These are phyloP conservation scores for Picea mariana DNA, from an alignment of 83 land plant species.

Conservation along the genomic window DNA sequence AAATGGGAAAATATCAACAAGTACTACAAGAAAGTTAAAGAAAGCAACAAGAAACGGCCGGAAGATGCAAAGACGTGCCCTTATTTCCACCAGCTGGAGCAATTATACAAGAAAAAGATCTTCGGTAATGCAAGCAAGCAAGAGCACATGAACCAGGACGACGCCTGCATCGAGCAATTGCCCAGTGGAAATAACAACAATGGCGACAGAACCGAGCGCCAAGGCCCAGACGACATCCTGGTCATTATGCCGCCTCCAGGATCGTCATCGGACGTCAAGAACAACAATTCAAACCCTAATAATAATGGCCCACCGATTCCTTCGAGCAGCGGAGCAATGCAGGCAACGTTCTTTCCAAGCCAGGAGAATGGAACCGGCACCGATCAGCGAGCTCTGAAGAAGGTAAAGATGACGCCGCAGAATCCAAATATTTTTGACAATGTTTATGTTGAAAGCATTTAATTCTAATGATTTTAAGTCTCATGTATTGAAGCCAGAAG, in stretches of 20 bases:
- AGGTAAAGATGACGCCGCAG: slow-evolving; percentile 23
- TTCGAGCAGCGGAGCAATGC: slow-evolving; percentile 1
- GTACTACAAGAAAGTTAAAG: slow-evolving; percentile 21
- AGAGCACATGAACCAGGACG: slow-evolving; percentile 28
- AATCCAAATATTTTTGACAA: background rate
- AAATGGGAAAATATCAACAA: slow-evolving; percentile 77
- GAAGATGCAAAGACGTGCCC: slow-evolving; percentile 96
- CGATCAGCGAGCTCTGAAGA: slow-evolving; percentile 26
- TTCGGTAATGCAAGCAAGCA: slow-evolving; percentile 8
- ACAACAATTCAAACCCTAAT: background rate
- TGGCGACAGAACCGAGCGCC: background rate
- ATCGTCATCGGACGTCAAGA: background rate
- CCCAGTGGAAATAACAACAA: background rate
- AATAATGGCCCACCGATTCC: slow-evolving; percentile 6
- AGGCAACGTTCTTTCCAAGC: slow-evolving; percentile 22
- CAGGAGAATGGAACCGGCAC: slow-evolving; percentile 33
- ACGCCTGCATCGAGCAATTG: slow-evolving; percentile 22
- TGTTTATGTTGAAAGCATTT: background rate
- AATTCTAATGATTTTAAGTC: background rate
- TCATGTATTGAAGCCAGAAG: slow-evolving; percentile 52
- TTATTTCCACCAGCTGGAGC: slow-evolving; percentile 82
- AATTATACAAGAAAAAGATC: slow-evolving; percentile 55
- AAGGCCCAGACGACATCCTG: background rate
- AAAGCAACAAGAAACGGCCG: slow-evolving; percentile 70
- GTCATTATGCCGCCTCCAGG: slow-evolving; percentile 21